Conservation (phyloP, 2,329 filamentous ascomycete species). For the Monosporascus sp. region DNA sequence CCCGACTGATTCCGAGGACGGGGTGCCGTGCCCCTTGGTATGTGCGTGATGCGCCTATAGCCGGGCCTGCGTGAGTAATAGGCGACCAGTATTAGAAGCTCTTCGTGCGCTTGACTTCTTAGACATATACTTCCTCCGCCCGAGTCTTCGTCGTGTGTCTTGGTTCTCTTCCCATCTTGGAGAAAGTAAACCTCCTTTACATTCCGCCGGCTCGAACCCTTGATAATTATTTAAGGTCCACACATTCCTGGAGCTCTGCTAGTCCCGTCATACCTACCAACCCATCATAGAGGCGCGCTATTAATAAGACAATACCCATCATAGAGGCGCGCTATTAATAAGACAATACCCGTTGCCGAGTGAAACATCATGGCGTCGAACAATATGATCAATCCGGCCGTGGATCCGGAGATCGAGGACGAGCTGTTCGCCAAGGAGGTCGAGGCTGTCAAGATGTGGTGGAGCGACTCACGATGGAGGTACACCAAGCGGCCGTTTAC, state of each 20-base stretch:
- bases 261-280: not conserved
- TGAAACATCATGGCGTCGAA: slow-evolving; percentile 50
- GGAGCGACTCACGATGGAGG: slow-evolving; percentile 86
- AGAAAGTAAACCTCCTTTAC: not conserved
- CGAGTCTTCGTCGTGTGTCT: not conserved
- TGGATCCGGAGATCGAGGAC: slow-evolving; percentile 54
- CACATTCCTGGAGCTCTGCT: no score
- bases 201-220: not conserved
- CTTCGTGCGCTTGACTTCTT: not conserved
- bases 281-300: slow-evolving; percentile 1
- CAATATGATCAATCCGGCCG: slow-evolving; percentile 56
- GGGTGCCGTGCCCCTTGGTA: not conserved
- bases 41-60: not conserved
- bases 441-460: slow-evolving; percentile 87
- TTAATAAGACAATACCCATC: slow-evolving; percentile 8
- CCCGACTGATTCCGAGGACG: not conserved
- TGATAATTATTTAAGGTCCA: no score
- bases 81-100: not conserved
- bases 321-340: slow-evolving; percentile 1
- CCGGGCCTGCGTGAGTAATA: not conserved
- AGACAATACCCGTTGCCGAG: slow-evolving; percentile 8
- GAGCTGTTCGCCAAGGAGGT: slow-evolving; percentile 77
- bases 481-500: slow-evolving; percentile 90
- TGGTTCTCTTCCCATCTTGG: not conserved
- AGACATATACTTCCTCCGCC: not conserved